These are phyloP conservation scores for Cryoendolithus antarcticus DNA, from an alignment of 2,329 filamentous ascomycete genomes.

Conservation along the genomic window DNA sequence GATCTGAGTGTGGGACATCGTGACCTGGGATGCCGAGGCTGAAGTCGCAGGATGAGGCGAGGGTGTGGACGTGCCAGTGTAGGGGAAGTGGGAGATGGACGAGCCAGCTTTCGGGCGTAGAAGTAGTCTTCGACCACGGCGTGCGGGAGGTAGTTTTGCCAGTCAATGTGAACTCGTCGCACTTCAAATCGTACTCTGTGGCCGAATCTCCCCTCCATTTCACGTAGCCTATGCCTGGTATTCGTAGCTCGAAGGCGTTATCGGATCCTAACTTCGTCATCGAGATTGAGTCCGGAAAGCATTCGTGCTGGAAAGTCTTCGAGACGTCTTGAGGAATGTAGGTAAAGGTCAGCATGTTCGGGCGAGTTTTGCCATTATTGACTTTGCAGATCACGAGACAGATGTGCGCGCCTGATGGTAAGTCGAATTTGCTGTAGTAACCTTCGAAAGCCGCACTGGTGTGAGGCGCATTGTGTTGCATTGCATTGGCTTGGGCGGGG, in stretches of 20 bases:
- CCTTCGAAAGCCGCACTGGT: constrained; percentile 33
- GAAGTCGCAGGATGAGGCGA: constrained; percentile 30
- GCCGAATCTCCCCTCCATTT: constrained; percentile 23
- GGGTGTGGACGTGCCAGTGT: constrained; percentile 40
- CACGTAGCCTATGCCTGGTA: constrained; percentile 30
- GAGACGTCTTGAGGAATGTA: constrained; percentile 29
- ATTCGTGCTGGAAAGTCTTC: constrained; percentile 29
- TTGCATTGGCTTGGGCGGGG: constrained; percentile 9
- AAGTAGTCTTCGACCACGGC: constrained; percentile 26
- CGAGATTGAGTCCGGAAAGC: constrained; percentile 30
- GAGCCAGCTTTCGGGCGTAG: constrained; percentile 35
- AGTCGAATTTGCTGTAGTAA: constrained; percentile 38
- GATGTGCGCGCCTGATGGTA: constrained; percentile 34
- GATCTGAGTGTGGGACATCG: constrained; percentile 15
- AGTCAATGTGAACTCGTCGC: constrained; percentile 27
- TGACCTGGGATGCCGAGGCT: constrained; percentile 25
- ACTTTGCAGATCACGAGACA: constrained; percentile 36
- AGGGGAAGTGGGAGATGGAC: constrained; percentile 35
- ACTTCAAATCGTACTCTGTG: constrained; percentile 25
- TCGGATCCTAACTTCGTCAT: constrained; percentile 16
- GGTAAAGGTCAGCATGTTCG: constrained; percentile 37
- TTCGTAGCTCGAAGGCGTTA: constrained; percentile 29
- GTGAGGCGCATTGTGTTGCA: constrained; percentile 34
- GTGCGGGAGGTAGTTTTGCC: constrained; percentile 27
- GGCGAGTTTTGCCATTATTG: constrained; percentile 25